Percentiles rank a stretch among this genome's conserved stretches.
phyloP scores from a whole-genome alignment of 768 basidiomycete genomes.

The Agrocybe pediades region DNA sequence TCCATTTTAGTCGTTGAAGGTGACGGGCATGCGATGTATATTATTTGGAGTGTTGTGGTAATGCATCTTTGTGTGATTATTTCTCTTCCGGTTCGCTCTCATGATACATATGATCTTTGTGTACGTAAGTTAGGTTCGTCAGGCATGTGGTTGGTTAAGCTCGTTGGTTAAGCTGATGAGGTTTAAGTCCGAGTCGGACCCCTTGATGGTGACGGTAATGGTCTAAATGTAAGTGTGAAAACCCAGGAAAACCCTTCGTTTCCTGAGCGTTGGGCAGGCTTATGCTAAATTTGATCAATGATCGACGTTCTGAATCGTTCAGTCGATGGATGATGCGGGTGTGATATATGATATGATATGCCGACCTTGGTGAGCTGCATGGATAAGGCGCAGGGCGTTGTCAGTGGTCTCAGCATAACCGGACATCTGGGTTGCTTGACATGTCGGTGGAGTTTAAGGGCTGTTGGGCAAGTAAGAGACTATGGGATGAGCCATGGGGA shows the following conservation, averaged over 20 bases:
- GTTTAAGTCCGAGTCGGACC: constrained; percentile 79
- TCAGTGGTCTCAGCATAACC: constrained; percentile 83
- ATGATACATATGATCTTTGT: too few relatives aligned
- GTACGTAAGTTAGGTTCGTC: too few relatives aligned
- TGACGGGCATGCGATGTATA: too few relatives aligned
- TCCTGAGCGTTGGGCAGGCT: background rate
- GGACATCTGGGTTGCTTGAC: constrained; percentile 56
- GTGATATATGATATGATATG: too few relatives aligned
- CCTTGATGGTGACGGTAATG: constrained; percentile 81
- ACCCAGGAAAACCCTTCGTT: background rate
- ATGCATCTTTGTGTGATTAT: too few relatives aligned
- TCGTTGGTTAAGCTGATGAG: too few relatives aligned
- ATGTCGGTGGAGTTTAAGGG: constrained; percentile 55
- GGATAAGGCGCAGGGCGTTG: constrained; percentile 83
- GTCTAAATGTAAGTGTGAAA: constrained; percentile 46
- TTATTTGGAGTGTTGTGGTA: too few relatives aligned
- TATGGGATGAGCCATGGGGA: constrained; percentile 44
- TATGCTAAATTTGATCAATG: constrained; percentile 49
- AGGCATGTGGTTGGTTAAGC: too few relatives aligned
- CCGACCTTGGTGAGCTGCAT: constrained; percentile 79
- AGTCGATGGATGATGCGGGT: constrained; percentile 83
- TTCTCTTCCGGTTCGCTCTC: too few relatives aligned
- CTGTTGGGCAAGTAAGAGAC: constrained; percentile 53
- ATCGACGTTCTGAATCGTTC: constrained; percentile 76
- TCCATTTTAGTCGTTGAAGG: constrained; percentile 35